Percentiles rank a stretch among this genome's conserved stretches.
phyloP scores from a whole-genome alignment of 2,329 filamentous ascomycete genomes.

The Fusarium cyanostomum region DNA sequence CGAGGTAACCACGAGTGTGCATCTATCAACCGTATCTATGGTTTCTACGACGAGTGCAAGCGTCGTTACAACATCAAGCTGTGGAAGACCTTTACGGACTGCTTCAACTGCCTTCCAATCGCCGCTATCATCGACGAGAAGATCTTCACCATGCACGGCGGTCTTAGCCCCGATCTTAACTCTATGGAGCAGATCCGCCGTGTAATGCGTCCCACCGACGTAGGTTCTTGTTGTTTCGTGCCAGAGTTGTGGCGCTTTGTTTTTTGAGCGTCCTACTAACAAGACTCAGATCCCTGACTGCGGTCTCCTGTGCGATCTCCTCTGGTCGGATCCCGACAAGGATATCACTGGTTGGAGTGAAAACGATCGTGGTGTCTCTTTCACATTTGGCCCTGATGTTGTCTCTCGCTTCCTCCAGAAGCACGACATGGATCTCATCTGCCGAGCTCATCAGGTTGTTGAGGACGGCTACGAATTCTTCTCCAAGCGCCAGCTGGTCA shows the following conservation, averaged over 20 bases:
- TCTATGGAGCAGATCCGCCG: slow-evolving; percentile 99
- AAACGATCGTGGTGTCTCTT: slow-evolving; percentile 98
- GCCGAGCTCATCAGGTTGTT: slow-evolving; percentile 97
- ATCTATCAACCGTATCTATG: slow-evolving; percentile 98
- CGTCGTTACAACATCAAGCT: slow-evolving; percentile 99
- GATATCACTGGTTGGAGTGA: slow-evolving; percentile 99
- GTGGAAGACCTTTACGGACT: slow-evolving; percentile 99
- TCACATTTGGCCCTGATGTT: slow-evolving; percentile 97
- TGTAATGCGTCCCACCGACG: slow-evolving; percentile 98
- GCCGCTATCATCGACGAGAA: slow-evolving; percentile 99
- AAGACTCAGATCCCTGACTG: slow-evolving; percentile 88
- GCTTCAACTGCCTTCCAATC: slow-evolving; percentile 99
- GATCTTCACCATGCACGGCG: slow-evolving; percentile 99
- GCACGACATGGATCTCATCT: slow-evolving; percentile 99
- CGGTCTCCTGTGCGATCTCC: slow-evolving; percentile 93
- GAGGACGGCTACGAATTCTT: slow-evolving; percentile 99
- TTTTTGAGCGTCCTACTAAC: slow-evolving; percentile 15
- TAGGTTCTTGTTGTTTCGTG: slow-evolving; percentile 62
- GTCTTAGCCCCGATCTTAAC: slow-evolving; percentile 95
- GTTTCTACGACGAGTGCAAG: slow-evolving; percentile 99
- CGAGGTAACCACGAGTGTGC: slow-evolving; percentile 99
- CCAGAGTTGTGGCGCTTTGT: slow-evolving; percentile 17
- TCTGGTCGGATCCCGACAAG: slow-evolving; percentile 99
- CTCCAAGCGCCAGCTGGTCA: slow-evolving; percentile 96
- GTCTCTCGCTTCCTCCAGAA: slow-evolving; percentile 98